Percentiles rank a stretch among this genome's conserved stretches.
Conservation (phyloP, 805 yeast species). For the Nakazawaea ambrosiae region DNA sequence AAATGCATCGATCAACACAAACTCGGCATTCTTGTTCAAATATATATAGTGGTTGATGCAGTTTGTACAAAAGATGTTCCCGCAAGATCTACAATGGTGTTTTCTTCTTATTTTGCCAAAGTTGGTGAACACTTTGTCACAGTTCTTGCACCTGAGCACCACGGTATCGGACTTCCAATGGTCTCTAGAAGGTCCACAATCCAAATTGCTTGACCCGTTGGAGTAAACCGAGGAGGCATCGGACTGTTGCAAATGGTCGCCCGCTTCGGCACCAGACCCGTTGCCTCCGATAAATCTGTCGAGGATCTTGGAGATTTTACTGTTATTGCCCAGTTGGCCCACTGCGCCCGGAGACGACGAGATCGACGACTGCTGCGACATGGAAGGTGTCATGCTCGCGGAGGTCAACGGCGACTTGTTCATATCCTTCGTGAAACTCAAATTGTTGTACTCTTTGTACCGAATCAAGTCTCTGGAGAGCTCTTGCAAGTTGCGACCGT, state of each 20-base stretch:
- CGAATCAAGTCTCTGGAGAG: slow-evolving; percentile 1
- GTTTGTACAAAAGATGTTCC: slow-evolving; percentile 32
- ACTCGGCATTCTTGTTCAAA: slow-evolving; percentile 27
- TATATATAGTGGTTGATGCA: slow-evolving; percentile 28
- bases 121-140: slow-evolving; percentile 64
- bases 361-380: slow-evolving; percentile 6
- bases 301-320: not conserved
- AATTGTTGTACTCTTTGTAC: slow-evolving; percentile 21
- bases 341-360: slow-evolving; percentile 15
- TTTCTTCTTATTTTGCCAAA: slow-evolving; percentile 55
- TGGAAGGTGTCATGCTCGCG: not conserved
- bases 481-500: not conserved
- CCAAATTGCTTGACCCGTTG: slow-evolving; percentile 1
- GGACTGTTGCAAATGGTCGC: slow-evolving; percentile 1
- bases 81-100: slow-evolving; percentile 34
- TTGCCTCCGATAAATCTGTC: not conserved
- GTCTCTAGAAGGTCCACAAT: slow-evolving; percentile 39
- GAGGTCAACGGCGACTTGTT: slow-evolving; percentile 2
- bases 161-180: slow-evolving; percentile 75
- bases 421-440: slow-evolving; percentile 9
- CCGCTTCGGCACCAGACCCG: not conserved
- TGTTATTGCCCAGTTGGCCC: not conserved
- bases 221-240: slow-evolving; percentile 9
- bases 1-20: slow-evolving; percentile 22
- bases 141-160: slow-evolving; percentile 58